Percentiles rank a stretch among this genome's conserved stretches.
Evolutionary conservation across 2,329 filamentous ascomycete species (phyloP).

Genomic region (Verticillium klebahnii): DNA sequence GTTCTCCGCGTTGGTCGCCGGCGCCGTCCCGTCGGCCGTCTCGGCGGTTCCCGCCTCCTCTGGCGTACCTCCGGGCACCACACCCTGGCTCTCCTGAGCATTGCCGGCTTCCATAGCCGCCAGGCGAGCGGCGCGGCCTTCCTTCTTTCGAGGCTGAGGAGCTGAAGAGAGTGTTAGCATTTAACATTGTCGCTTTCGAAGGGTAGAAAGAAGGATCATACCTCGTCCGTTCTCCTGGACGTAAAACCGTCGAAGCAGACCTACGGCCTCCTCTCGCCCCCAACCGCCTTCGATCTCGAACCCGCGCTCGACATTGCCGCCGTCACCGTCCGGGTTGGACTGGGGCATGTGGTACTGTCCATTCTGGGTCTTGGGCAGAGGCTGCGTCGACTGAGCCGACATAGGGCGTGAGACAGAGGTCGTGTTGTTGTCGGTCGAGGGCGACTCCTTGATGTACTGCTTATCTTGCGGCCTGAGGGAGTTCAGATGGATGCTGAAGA

Average conservation of each 20-base stretch:
- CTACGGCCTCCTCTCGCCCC: conserved; percentile 88
- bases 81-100: background rate
- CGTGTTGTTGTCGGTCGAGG: background rate
- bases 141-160: conserved; percentile 49
- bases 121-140: conserved; percentile 48
- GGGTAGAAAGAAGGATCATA: conserved; percentile 29
- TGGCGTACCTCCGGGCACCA: background rate
- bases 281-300: conserved; percentile 84
- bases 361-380: background rate
- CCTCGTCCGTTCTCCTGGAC: conserved; percentile 96
- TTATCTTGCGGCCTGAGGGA: conserved; percentile 22
- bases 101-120: conserved; percentile 33
- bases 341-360: conserved; percentile 1
- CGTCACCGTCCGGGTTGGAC: conserved; percentile 39
- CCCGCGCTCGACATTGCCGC: conserved; percentile 68
- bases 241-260: conserved; percentile 88
- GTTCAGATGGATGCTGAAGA: conserved; percentile 76
- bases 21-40: background rate
- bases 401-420: background rate
- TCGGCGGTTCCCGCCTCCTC: background rate
- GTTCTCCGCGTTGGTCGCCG: background rate
- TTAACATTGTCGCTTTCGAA: background rate
- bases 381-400: background rate
- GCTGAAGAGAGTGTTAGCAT: conserved; percentile 25
- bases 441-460: background rate